phyloP scores from a whole-genome alignment of 2,329 filamentous ascomycete species.

The Sclerotinia minor region DNA sequence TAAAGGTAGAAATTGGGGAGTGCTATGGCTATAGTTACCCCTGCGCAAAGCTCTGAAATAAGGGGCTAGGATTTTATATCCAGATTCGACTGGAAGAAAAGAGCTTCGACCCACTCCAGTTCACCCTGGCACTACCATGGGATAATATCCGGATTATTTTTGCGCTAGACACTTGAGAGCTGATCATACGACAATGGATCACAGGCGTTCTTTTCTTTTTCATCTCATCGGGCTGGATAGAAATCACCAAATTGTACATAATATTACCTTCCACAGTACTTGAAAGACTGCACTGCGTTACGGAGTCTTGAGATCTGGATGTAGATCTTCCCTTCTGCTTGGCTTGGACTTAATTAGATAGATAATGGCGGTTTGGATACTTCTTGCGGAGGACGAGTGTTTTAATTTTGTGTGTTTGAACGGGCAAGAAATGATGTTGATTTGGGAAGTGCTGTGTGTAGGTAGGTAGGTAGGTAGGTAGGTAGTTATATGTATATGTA shows the following conservation, averaged over 20 bases:
- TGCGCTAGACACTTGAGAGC: neutral
- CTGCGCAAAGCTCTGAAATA: neutral
- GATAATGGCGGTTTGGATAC: neutral
- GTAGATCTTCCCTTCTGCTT: neutral
- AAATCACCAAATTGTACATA: neutral
- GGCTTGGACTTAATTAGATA: neutral
- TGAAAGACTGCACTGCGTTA: neutral
- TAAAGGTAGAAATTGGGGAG: neutral
- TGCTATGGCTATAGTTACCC: neutral
- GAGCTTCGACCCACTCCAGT: neutral
- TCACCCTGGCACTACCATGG: neutral
- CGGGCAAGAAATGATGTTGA: too few relatives aligned
- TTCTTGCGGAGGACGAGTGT: too few relatives aligned
- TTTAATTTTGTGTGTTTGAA: too few relatives aligned
- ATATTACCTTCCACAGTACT: conserved; percentile 5
- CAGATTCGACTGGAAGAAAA: too few relatives aligned
- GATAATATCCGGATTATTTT: neutral
- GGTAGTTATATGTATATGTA: too few relatives aligned
- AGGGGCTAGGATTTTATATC: neutral
- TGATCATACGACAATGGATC: neutral
- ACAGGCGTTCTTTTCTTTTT: neutral
- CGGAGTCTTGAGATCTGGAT: neutral
- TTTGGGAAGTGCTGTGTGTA: too few relatives aligned
- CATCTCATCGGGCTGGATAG: neutral
- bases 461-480: too few relatives aligned